Evolutionary conservation across 2,329 filamentous ascomycete species (phyloP).

Genomic region (Aureobasidium namibiae): DNA sequence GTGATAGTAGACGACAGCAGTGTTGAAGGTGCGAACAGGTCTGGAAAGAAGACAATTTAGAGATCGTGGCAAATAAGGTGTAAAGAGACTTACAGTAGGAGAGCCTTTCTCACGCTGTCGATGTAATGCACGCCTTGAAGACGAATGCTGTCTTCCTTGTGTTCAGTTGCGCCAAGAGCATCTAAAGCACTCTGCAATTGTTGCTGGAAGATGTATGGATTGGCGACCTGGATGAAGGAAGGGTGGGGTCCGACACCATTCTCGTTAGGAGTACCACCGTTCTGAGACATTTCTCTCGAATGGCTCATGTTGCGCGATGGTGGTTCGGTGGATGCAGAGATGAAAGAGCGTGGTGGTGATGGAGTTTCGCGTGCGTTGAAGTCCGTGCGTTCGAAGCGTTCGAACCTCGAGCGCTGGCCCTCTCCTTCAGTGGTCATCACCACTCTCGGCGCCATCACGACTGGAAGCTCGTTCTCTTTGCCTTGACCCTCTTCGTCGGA

Average conservation of each 20-base stretch:
- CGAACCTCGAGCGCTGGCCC: neutral
- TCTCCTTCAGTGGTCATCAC: neutral
- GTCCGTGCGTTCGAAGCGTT: slow-evolving; percentile 2
- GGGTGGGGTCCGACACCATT: slow-evolving; percentile 44
- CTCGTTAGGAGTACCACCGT: neutral
- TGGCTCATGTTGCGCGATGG: slow-evolving; percentile 3
- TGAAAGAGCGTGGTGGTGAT: neutral
- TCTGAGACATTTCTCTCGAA: neutral
- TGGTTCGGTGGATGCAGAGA: neutral
- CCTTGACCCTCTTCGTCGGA: neutral
- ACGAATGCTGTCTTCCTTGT: slow-evolving; percentile 70
- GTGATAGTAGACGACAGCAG: slow-evolving; percentile 87
- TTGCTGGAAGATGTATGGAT: slow-evolving; percentile 76
- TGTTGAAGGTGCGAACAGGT: slow-evolving; percentile 85
- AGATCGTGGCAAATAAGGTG: neutral
- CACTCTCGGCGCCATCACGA: neutral
- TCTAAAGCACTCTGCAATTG: slow-evolving; percentile 66
- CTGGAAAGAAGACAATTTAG: slow-evolving; percentile 35
- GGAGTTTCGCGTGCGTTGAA: neutral
- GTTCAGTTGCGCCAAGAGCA: slow-evolving; percentile 57
- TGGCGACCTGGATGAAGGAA: slow-evolving; percentile 55
- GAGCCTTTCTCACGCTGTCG: slow-evolving; percentile 67
- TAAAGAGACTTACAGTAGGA: slow-evolving; percentile 60
- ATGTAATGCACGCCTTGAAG: slow-evolving; percentile 85
- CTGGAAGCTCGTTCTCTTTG: neutral